Evolutionary conservation across 176 grass and related monocot species (phyloP).

Genomic region (Bromus sterilis): DNA sequence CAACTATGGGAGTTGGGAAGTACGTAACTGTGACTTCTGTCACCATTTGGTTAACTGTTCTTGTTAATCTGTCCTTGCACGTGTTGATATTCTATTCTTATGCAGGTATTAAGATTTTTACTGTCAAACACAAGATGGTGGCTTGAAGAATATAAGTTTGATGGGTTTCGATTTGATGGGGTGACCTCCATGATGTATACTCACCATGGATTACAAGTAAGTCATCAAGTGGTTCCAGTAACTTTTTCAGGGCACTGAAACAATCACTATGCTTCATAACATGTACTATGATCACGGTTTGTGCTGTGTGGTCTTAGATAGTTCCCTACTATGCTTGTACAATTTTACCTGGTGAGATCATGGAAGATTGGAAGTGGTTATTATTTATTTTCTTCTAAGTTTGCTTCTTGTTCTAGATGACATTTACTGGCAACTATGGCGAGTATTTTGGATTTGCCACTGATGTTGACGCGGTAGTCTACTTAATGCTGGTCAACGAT

Average conservation of each 20-base stretch:
- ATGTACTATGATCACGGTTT: neutral
- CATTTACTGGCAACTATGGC: constrained; percentile 91
- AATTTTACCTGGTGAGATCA: neutral
- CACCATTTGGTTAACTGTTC: neutral
- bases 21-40: constrained; percentile 23
- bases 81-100: constrained; percentile 13
- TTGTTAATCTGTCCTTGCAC: constrained; percentile 24
- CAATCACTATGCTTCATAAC: neutral
- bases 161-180: constrained; percentile 97
- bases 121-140: constrained; percentile 97
- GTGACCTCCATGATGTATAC: constrained; percentile 99
- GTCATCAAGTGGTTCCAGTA: constrained; percentile 16
- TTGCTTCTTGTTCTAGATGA: constrained; percentile 39
- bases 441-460: constrained; percentile 96
- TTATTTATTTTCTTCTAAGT: constrained; percentile 5
- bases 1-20: constrained; percentile 97
- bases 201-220: constrained; percentile 88
- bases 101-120: constrained; percentile 81
- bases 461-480: constrained; percentile 91
- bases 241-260: neutral
- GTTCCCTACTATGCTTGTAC: neutral
- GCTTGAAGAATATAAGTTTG: constrained; percentile 95
- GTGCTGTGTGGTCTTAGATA: neutral
- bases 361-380: neutral
- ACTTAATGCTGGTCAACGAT: constrained; percentile 97